phyloP scores from a whole-genome alignment of 1,284 basidiomycete species.

The Leccinum angustisporum region DNA sequence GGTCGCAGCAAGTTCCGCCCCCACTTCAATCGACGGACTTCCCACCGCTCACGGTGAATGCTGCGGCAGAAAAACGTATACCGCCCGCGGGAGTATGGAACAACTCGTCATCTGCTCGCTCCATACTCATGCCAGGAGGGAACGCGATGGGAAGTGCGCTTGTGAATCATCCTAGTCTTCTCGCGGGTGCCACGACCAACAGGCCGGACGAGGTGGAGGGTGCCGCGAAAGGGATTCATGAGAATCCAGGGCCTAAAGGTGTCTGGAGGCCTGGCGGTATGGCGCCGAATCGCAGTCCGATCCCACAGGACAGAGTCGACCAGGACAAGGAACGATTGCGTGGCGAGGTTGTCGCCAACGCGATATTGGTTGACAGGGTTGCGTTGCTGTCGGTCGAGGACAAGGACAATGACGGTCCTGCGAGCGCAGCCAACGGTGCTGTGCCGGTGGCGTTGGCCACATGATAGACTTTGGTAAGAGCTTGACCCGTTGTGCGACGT shows the following conservation, averaged over 20 bases:
- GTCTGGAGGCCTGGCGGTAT: slow-evolving; percentile 21
- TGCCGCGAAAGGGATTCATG: slow-evolving; percentile 47
- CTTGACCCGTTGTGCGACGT: neutral
- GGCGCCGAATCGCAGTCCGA: slow-evolving; percentile 14
- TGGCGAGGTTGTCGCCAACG: slow-evolving; percentile 35
- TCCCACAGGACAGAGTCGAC: slow-evolving; percentile 28
- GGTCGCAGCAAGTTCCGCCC: slow-evolving; percentile 38
- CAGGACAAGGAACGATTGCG: slow-evolving; percentile 35
- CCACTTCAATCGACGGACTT: slow-evolving; percentile 66
- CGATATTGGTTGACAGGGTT: slow-evolving; percentile 37
- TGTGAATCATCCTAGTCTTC: slow-evolving; percentile 38
- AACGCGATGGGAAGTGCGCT: slow-evolving; percentile 30
- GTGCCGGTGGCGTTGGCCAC: slow-evolving; percentile 27
- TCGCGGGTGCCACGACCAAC: slow-evolving; percentile 8
- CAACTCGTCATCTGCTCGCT: slow-evolving; percentile 52
- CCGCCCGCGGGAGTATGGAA: slow-evolving; percentile 67
- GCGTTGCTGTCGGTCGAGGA: slow-evolving; percentile 30
- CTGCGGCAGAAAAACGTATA: slow-evolving; percentile 47
- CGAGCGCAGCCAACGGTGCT: slow-evolving; percentile 18
- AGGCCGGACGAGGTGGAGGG: slow-evolving; percentile 50
- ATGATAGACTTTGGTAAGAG: slow-evolving; percentile 28
- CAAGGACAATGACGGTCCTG: slow-evolving; percentile 7
- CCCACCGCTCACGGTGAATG: slow-evolving; percentile 56
- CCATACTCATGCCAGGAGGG: slow-evolving; percentile 48
- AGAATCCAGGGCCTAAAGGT: slow-evolving; percentile 55